phyloP scores from a whole-genome alignment of 441 rosid species.

The Adansonia madagascariensis region DNA sequence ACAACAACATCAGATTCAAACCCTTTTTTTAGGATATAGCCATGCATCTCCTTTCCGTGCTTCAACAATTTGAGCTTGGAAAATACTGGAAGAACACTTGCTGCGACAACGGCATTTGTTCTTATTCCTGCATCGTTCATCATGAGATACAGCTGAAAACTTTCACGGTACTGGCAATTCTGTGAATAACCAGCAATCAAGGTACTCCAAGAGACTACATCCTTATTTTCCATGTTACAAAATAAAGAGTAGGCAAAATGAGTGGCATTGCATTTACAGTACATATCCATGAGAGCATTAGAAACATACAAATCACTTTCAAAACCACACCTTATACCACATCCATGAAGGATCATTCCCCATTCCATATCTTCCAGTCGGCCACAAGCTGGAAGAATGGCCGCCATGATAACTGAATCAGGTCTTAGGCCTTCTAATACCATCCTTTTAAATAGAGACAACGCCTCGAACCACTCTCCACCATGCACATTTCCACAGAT shows the following conservation, averaged over 20 bases:
- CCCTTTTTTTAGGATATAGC: constrained; percentile 38
- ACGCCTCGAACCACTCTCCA: constrained; percentile 34
- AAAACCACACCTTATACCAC: constrained; percentile 36
- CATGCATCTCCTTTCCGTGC: constrained; percentile 48
- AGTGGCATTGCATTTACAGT: constrained; percentile 38
- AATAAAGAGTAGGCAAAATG: constrained; percentile 32
- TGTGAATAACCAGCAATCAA: constrained; percentile 42
- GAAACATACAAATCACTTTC: constrained; percentile 40
- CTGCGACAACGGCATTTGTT: constrained; percentile 35
- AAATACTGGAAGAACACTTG: constrained; percentile 39
- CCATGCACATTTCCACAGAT: constrained; percentile 34
- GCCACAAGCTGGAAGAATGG: constrained; percentile 42
- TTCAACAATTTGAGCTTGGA: constrained; percentile 41
- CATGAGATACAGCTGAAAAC: constrained; percentile 33
- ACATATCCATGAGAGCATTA: constrained; percentile 44
- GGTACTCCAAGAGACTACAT: constrained; percentile 43
- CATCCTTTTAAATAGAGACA: constrained; percentile 38
- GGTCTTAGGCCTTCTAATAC: constrained; percentile 35
- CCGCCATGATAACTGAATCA: constrained; percentile 38
- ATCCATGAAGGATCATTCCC: constrained; percentile 42
- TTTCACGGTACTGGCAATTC: constrained; percentile 31
- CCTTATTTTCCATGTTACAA: constrained; percentile 27
- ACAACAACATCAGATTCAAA: constrained; percentile 39
- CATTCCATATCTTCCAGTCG: constrained; percentile 31
- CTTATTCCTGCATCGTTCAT: constrained; percentile 34